These are phyloP conservation scores for Kodamaea leandrae DNA, from an alignment of 805 yeast genomes.

Conservation along the genomic window DNA sequence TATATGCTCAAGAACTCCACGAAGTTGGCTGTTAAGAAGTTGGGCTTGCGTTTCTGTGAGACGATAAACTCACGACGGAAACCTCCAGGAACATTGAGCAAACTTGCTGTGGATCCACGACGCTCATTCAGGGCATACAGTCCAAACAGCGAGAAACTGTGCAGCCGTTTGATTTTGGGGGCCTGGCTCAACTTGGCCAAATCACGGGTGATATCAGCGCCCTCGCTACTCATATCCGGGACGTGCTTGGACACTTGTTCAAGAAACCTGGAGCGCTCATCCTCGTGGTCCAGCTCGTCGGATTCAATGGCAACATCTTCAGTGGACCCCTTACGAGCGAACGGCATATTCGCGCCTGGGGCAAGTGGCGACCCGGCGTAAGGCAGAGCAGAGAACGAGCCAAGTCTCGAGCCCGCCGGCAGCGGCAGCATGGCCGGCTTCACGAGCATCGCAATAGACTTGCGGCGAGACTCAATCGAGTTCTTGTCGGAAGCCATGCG, in stretches of 20 bases:
- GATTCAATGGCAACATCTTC: constrained; percentile 14
- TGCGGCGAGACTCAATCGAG: constrained; percentile 16
- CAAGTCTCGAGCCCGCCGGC: constrained; percentile 16
- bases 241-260: constrained; percentile 37
- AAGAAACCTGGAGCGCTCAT: constrained; percentile 27
- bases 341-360: constrained; percentile 9
- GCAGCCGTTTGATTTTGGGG: constrained; percentile 9
- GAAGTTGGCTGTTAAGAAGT: constrained; percentile 66
- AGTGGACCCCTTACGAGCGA: constrained; percentile 11
- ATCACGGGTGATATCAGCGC: constrained; percentile 54
- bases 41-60: constrained; percentile 28
- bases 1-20: constrained; percentile 74
- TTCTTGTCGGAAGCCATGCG: background rate
- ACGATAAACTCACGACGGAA: constrained; percentile 69
- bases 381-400: constrained; percentile 10
- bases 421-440: constrained; percentile 28
- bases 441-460: constrained; percentile 33
- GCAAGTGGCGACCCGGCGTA: constrained; percentile 15
- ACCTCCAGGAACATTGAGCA: constrained; percentile 77
- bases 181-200: constrained; percentile 29
- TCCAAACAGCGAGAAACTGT: constrained; percentile 21
- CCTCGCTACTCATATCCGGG: constrained; percentile 40
- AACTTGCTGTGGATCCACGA: constrained; percentile 64
- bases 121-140: constrained; percentile 33
- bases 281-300: constrained; percentile 13